Evolutionary conservation across 2,329 filamentous ascomycete genomes (phyloP).

Genomic region (Fusarium tupiense): DNA sequence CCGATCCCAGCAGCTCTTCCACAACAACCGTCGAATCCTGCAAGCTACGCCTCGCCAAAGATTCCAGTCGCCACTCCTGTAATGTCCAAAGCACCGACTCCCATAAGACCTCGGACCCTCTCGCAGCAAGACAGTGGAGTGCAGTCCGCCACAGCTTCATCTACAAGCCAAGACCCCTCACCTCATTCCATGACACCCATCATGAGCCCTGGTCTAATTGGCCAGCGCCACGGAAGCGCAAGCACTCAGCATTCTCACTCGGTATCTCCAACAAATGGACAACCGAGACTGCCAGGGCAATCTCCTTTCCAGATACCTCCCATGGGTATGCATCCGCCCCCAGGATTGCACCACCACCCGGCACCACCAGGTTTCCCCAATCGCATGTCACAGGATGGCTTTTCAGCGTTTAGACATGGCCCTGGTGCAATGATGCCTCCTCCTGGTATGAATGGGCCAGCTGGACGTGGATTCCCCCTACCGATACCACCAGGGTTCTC

Average conservation of each 20-base stretch:
- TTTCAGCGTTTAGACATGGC: constrained; percentile 58
- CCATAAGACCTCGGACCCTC: constrained; percentile 77
- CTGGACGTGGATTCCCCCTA: constrained; percentile 55
- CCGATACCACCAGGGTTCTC: constrained; percentile 51
- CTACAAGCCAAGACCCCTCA: constrained; percentile 65
- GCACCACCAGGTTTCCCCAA: constrained; percentile 64
- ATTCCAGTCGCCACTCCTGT: constrained; percentile 81
- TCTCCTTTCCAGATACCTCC: constrained; percentile 62
- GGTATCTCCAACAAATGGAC: constrained; percentile 66
- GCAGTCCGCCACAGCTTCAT: constrained; percentile 61
- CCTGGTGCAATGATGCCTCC: constrained; percentile 61
- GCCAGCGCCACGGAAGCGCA: constrained; percentile 71
- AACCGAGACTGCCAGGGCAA: constrained; percentile 49
- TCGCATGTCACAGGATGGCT: constrained; percentile 64
- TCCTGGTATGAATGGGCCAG: constrained; percentile 60
- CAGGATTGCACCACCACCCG: constrained; percentile 49
- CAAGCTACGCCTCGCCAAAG: constrained; percentile 79
- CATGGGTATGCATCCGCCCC: constrained; percentile 63
- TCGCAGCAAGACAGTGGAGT: constrained; percentile 82
- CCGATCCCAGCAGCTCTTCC: constrained; percentile 62
- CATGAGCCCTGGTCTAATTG: constrained; percentile 71
- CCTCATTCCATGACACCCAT: constrained; percentile 72
- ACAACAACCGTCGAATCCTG: constrained; percentile 66
- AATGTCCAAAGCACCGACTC: constrained; percentile 83
- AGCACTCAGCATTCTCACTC: constrained; percentile 49